Base-by-base conservation (phyloP, 345 rosid species). In the Populus alba region DNA sequence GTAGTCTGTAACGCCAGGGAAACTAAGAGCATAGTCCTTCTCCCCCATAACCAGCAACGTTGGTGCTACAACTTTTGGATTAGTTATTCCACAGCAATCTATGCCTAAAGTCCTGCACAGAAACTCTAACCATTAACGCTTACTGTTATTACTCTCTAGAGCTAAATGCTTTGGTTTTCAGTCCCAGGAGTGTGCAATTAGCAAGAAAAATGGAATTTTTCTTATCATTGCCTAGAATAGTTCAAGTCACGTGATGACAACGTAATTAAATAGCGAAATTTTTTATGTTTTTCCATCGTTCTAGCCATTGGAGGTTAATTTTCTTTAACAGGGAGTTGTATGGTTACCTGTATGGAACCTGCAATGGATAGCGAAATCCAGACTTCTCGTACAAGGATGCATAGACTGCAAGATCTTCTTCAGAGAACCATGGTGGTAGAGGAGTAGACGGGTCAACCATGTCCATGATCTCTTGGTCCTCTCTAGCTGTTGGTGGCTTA, bases 391-490 rank as follows among this genome's bases (percentile, higher is more conserved):
- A 89, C 53, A 83, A 45, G 29, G 77, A 70, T 25, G 90, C 88
- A 74, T 87, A 89, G 37, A 41, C 83, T 20, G 67, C 70, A 7
- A 89, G 84, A 66, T 89, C 92, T 18, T 89, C 86, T 77, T 87
- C 87, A 0, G 79, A 73, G 75, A 87, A 82, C 88, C 88, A 87
- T 0, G 85, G 77, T 17, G 89, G 92, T 11, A 87, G 75, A 8
- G 90, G 85, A 62, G 89, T 76, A 8, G 86, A 81, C 27, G 86
- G 78, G 37, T 79, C 87, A 45, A 89, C 87, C 77, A 89, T 73
- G 84, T 87, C 92, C 92, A 86, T 82, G 66, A 86, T 84, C 77
- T 89, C 92, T 77, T 83, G 75, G 45, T 86, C 81, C 31, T 86
- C 87, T 10, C 62, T 49, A 6, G 88, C 89, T 8, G 71, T 55